These are phyloP conservation scores for Peribolospora kevripleyi DNA, from an alignment of 768 basidiomycete genomes.

Conservation along the genomic window DNA sequence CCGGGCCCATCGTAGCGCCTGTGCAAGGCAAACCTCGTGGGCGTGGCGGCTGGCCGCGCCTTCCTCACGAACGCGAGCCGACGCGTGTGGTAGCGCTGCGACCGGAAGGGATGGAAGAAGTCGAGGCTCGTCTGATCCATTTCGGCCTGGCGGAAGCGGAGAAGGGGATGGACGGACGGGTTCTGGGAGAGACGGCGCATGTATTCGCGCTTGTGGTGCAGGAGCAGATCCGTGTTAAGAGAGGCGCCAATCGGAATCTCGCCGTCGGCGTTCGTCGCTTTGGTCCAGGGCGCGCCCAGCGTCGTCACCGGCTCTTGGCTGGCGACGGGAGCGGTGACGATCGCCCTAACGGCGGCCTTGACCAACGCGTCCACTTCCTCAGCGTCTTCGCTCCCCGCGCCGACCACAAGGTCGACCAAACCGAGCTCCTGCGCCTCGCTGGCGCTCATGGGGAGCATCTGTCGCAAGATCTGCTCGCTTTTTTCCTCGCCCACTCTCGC, in stretches of 20 bases:
- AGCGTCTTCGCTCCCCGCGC: too few relatives aligned
- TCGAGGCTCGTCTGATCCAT: slow-evolving; percentile 17
- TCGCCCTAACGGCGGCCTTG: background rate
- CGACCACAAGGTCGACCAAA: too few relatives aligned
- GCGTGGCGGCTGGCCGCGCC: slow-evolving; percentile 11
- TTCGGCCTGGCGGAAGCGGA: slow-evolving; percentile 13
- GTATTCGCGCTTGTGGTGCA: background rate
- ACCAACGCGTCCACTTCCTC: too few relatives aligned
- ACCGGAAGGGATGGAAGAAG: slow-evolving; percentile 15
- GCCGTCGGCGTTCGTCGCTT: too few relatives aligned
- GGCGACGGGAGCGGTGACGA: background rate
- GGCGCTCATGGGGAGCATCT: background rate
- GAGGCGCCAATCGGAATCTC: too few relatives aligned
- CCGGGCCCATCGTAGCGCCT: background rate
- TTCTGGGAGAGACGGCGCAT: background rate
- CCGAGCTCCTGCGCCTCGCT: too few relatives aligned
- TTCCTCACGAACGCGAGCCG: slow-evolving; percentile 16
- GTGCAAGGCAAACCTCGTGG: slow-evolving; percentile 10
- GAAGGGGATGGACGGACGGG: background rate
- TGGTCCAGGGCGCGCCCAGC: too few relatives aligned
- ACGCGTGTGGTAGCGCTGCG: slow-evolving; percentile 14
- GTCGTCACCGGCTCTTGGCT: background rate
- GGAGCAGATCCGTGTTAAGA: background rate
- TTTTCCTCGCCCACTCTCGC: background rate
- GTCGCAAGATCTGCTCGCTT: background rate